Evolutionary conservation across 2,329 filamentous ascomycete species (phyloP).

Genomic region (Aspergillus sp.): DNA sequence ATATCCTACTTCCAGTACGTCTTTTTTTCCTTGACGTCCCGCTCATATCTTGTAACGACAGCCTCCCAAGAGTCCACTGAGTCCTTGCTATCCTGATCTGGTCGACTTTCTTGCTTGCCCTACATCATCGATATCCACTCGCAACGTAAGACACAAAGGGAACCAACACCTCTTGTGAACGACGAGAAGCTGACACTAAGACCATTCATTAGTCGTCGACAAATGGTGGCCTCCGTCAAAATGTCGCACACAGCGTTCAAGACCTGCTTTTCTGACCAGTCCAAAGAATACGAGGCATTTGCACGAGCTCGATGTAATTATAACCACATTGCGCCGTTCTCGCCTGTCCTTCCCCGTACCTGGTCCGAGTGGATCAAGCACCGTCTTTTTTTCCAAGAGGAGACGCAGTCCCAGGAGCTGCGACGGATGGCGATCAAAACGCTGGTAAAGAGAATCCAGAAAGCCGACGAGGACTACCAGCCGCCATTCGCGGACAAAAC

Average conservation of each 20-base stretch:
- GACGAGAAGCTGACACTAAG: background rate
- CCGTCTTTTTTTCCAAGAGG: constrained; percentile 10
- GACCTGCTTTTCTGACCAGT: constrained; percentile 21
- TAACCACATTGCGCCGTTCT: constrained; percentile 15
- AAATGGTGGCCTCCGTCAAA: background rate
- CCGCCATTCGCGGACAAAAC: constrained; percentile 14
- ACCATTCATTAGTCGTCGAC: background rate
- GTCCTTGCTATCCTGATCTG: no score
- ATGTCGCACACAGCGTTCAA: constrained; percentile 13
- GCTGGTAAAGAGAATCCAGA: constrained; percentile 1
- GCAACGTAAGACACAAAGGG: background rate
- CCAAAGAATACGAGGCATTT: constrained; percentile 20
- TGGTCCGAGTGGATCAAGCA: constrained; percentile 18
- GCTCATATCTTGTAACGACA: no score
- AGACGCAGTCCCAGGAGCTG: constrained; percentile 5
- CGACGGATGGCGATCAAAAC: constrained; percentile 5
- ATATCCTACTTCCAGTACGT: no score
- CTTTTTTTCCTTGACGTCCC: no score
- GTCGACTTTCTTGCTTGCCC: background rate
- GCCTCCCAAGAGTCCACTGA: no score
- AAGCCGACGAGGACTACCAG: constrained; percentile 1
- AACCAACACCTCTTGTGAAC: no score
- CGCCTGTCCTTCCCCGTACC: constrained; percentile 18
- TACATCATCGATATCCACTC: background rate
- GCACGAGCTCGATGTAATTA: constrained; percentile 14